Percentiles rank a stretch among this genome's conserved stretches.
Evolutionary conservation across 768 basidiomycete genomes (phyloP).

Genomic region (Kwoniella sp.): DNA sequence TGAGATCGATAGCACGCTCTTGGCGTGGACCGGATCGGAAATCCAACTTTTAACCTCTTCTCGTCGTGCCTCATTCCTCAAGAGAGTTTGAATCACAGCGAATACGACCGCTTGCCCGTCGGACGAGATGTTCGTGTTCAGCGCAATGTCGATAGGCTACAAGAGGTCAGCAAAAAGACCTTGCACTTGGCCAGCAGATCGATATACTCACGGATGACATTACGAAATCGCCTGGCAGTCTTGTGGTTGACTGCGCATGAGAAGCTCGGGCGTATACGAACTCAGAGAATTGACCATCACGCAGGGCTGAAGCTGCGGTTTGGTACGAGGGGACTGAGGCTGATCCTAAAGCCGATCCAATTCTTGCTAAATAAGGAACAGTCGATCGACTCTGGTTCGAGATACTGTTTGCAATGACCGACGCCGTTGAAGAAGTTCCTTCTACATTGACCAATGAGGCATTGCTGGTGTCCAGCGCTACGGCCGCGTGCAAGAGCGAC

Average conservation of each 20-base stretch:
- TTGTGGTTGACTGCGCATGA: neutral
- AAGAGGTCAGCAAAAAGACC: neutral
- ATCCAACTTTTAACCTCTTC: conserved; percentile 24
- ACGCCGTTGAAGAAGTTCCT: conserved; percentile 1
- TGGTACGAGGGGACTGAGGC: neutral
- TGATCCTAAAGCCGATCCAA: neutral
- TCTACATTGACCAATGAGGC: neutral
- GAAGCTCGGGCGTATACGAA: neutral
- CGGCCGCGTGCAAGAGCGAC: conserved; percentile 14
- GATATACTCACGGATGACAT: conserved; percentile 1
- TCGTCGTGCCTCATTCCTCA: conserved; percentile 24
- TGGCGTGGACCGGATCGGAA: conserved; percentile 20
- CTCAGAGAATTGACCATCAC: neutral
- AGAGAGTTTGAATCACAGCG: conserved; percentile 18
- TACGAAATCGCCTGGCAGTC: neutral
- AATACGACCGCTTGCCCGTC: conserved; percentile 10
- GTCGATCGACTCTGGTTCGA: conserved; percentile 17
- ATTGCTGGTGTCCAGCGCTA: neutral
- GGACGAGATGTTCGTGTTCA: conserved; percentile 27
- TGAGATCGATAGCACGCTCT: conserved; percentile 32
- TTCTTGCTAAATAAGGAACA: conserved; percentile 6
- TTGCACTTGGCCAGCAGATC: neutral
- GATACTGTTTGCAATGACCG: conserved; percentile 16
- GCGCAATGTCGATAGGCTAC: conserved; percentile 24
- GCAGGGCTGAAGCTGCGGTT: conserved; percentile 4